These are phyloP conservation scores for Coemansia sp. DNA, from an alignment of 192 early-diverging fungal species.

Conservation along the genomic window DNA sequence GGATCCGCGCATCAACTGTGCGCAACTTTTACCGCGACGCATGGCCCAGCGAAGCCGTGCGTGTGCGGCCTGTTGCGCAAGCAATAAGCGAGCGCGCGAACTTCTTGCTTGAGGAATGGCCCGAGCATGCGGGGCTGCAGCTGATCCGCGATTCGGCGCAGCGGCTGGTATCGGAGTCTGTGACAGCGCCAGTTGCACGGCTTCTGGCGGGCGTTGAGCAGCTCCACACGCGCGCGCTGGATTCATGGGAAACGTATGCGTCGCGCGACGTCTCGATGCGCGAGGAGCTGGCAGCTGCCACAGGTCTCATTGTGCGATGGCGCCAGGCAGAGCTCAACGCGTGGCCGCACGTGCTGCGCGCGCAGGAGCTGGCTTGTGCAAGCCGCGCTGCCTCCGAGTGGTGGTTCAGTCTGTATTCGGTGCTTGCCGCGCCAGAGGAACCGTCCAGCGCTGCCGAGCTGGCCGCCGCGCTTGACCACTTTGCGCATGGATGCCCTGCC, in stretches of 20 bases:
- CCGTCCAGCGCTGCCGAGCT: conserved; percentile 24
- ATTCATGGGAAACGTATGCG: conserved; percentile 89
- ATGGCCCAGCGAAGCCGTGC: conserved; percentile 73
- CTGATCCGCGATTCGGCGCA: conserved; percentile 68
- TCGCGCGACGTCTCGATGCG: conserved; percentile 74
- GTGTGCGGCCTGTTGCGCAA: conserved; percentile 63
- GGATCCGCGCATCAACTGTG: conserved; percentile 39
- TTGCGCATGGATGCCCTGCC: conserved; percentile 73
- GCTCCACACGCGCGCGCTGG: conserved; percentile 84
- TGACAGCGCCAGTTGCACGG: conserved; percentile 84
- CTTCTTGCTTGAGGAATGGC: conserved; percentile 79
- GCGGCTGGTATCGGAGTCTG: conserved; percentile 67
- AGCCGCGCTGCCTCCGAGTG: conserved; percentile 64
- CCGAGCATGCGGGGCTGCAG: conserved; percentile 86
- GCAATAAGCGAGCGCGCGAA: conserved; percentile 62
- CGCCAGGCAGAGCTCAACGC: conserved; percentile 86
- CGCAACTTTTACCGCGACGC: conserved; percentile 92
- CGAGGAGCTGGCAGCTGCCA: conserved; percentile 67
- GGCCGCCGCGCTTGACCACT: conserved; percentile 77
- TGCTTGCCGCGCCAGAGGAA: conserved; percentile 24
- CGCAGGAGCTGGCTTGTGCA: conserved; percentile 75
- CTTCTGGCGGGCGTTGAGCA: conserved; percentile 88
- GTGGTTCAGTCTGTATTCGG: conserved; percentile 85
- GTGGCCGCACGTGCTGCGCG: conserved; percentile 85
- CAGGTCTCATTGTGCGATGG: conserved; percentile 82